Percentiles rank a stretch among this genome's conserved stretches.
These are phyloP conservation scores for Conoideocrella luteorostrata DNA, from an alignment of 2,329 filamentous ascomycete species.

Conservation along the genomic window DNA sequence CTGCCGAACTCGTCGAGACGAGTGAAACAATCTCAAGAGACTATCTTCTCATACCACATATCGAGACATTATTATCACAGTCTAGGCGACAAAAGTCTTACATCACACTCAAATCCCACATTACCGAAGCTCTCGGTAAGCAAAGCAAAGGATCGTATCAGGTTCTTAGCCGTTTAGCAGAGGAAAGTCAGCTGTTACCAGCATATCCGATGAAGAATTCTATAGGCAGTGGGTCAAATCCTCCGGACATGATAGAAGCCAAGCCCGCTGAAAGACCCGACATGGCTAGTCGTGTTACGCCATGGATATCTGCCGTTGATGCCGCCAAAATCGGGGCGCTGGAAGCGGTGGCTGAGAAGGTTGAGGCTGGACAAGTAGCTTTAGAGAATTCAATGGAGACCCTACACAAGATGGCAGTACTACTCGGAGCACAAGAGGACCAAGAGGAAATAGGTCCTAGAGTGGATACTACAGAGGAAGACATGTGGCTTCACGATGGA, in stretches of 20 bases:
- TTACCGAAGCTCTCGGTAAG: conserved; percentile 42
- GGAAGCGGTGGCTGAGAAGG: conserved; percentile 51
- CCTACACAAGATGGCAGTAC: conserved; percentile 41
- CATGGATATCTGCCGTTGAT: conserved; percentile 56
- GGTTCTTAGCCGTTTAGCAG: conserved; percentile 46
- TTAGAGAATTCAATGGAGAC: conserved; percentile 45
- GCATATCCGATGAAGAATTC: conserved; percentile 38
- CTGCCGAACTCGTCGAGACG: conserved; percentile 11
- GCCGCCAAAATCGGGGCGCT: conserved; percentile 53
- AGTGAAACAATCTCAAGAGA: conserved; percentile 18
- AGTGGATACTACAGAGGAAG: conserved; percentile 17
- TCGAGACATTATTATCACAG: conserved; percentile 45
- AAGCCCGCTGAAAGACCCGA: conserved; percentile 31
- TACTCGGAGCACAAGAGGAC: conserved; percentile 34
- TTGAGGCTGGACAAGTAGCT: conserved; percentile 52
- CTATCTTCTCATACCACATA: conserved; percentile 49
- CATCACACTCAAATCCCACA: conserved; percentile 53
- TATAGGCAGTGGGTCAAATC: conserved; percentile 29
- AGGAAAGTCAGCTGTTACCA: conserved; percentile 57
- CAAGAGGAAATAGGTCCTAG: conserved; percentile 17
- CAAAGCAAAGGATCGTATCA: conserved; percentile 46
- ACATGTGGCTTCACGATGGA: conserved; percentile 30
- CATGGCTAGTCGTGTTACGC: conserved; percentile 38
- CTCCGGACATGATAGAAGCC: conserved; percentile 36
- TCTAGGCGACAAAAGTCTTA: conserved; percentile 50